Evolutionary conservation across 2,329 filamentous ascomycete species (phyloP).

Genomic region (Trichoderma afroharzianum): DNA sequence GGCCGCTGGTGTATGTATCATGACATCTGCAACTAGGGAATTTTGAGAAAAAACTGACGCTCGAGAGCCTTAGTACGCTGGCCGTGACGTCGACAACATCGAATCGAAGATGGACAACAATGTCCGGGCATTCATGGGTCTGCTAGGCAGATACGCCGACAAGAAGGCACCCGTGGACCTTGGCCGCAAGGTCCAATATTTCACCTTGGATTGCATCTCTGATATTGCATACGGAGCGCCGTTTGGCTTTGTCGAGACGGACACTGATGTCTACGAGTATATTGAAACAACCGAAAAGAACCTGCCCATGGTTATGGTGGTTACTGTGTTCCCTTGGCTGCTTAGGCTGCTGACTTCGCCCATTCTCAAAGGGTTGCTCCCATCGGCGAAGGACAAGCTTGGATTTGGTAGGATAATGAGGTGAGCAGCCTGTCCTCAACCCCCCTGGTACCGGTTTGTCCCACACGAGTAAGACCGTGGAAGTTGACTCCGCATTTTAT

Average conservation of each 20-base stretch:
- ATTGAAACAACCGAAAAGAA: conserved; percentile 38
- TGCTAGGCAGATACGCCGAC: conserved; percentile 20
- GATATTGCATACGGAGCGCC: conserved; percentile 49
- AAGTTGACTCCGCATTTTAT: not conserved
- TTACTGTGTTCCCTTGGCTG: conserved; percentile 21
- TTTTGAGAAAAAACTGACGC: not conserved
- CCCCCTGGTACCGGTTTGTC: too few species aligned
- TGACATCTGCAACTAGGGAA: too few species aligned
- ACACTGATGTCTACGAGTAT: conserved; percentile 47
- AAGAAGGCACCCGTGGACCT: conserved; percentile 19
- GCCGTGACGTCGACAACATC: conserved; percentile 47
- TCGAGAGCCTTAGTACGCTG: conserved; percentile 41
- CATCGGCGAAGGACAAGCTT: conserved; percentile 36
- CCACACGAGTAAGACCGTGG: not conserved
- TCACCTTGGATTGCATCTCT: conserved; percentile 55
- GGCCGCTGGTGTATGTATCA: conserved; percentile 40
- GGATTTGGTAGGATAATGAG: conserved; percentile 43
- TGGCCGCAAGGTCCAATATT: conserved; percentile 48
- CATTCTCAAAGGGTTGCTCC: conserved; percentile 39
- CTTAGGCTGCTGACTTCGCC: conserved; percentile 38
- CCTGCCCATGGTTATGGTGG: conserved; percentile 23
- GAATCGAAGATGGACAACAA: conserved; percentile 33
- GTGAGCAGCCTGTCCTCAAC: conserved; percentile 30
- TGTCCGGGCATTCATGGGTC: conserved; percentile 15
- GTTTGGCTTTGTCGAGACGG: conserved; percentile 47